Percentiles rank a stretch among this genome's conserved stretches.
phyloP scores from a whole-genome alignment of 306 rosid species.

The Macrotyloma uniflorum region DNA sequence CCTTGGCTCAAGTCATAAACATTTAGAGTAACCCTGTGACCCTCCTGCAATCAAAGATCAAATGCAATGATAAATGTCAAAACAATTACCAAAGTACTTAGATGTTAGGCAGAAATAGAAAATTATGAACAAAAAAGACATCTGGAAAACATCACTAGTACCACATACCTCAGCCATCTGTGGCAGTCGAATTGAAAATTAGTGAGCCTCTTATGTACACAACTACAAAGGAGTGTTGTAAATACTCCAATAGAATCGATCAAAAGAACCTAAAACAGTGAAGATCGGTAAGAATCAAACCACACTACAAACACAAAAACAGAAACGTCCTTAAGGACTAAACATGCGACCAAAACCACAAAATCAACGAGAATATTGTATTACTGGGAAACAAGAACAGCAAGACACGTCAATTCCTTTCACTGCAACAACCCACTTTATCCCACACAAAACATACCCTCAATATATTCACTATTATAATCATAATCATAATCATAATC shows the following conservation, averaged over 20 bases:
- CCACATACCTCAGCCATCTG: constrained; percentile 78
- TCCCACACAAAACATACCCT: neutral
- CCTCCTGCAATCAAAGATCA: constrained; percentile 66
- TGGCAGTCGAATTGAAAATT: neutral
- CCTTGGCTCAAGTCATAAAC: constrained; percentile 97
- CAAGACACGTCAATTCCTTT: constrained; percentile 9
- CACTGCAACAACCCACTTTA: neutral
- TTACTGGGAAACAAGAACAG: neutral
- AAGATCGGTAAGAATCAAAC: neutral
- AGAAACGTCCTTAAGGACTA: neutral
- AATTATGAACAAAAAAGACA: neutral
- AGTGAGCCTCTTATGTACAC: neutral
- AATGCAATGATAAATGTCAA: neutral
- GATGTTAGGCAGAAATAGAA: neutral
- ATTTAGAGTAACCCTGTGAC: constrained; percentile 70
- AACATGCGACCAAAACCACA: neutral
- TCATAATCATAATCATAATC: too few species aligned
- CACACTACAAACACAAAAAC: neutral
- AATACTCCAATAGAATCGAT: neutral
- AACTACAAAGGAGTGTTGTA: neutral
- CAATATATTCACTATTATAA: neutral
- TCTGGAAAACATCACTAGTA: neutral
- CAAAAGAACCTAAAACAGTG: constrained; percentile 20
- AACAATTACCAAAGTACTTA: neutral
- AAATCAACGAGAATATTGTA: neutral